These are phyloP conservation scores for Loxodes magnus DNA, from an alignment of 73 alveolate species.

Conservation along the genomic window DNA sequence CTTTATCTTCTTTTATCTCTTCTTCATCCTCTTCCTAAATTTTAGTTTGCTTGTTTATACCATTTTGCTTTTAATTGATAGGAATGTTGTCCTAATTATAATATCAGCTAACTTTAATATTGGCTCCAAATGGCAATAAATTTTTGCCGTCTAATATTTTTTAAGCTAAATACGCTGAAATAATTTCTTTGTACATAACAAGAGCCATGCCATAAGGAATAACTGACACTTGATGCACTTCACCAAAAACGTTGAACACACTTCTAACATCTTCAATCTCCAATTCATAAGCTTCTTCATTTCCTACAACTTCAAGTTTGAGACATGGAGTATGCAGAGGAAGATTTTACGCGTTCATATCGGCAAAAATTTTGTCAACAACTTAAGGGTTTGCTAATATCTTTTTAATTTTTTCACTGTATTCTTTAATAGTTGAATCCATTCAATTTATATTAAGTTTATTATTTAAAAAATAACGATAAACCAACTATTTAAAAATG, in stretches of 20 bases:
- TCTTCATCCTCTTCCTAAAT: neutral
- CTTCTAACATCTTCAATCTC: neutral
- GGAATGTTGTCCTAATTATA: neutral
- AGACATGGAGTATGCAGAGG: constrained; percentile 1
- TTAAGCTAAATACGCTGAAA: constrained; percentile 40
- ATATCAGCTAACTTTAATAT: constrained; percentile 25
- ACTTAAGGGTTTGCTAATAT: too few species aligned
- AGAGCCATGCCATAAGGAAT: constrained; percentile 10
- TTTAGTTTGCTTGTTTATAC: neutral
- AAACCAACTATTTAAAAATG: too few species aligned
- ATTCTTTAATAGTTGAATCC: too few species aligned
- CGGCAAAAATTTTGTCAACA: neutral
- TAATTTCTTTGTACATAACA: constrained; percentile 17
- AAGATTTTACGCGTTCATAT: neutral
- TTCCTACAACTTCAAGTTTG: neutral
- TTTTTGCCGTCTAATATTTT: constrained; percentile 23
- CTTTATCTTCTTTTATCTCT: neutral
- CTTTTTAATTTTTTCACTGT: too few species aligned
- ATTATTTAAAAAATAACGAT: too few species aligned
- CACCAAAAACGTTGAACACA: constrained; percentile 4
- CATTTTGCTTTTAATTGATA: neutral
- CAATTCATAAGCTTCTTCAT: neutral
- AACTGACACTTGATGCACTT: neutral
- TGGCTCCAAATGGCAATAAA: constrained; percentile 15
- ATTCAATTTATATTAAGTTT: too few species aligned